phyloP scores from a whole-genome alignment of 768 basidiomycete genomes.

The Mycena filopes region DNA sequence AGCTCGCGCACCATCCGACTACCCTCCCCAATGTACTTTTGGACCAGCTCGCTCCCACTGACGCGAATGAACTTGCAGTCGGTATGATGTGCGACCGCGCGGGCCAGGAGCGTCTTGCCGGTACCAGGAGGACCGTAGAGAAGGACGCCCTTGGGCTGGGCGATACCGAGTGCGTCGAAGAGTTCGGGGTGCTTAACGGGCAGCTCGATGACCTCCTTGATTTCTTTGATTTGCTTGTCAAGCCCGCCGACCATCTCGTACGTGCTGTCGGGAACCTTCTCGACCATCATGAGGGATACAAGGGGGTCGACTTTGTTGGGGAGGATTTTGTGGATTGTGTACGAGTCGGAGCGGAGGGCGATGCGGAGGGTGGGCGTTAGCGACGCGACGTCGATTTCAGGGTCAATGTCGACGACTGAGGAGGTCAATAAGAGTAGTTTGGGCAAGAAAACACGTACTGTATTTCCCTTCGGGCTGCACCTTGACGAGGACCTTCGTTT shows the following conservation, averaged over 20 bases:
- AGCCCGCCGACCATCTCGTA: constrained; percentile 99
- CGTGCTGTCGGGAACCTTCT: constrained; percentile 98
- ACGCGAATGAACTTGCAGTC: constrained; percentile 99
- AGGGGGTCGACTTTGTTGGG: constrained; percentile 99
- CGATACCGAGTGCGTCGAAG: constrained; percentile 95
- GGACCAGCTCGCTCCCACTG: constrained; percentile 92
- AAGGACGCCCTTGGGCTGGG: constrained; percentile 95
- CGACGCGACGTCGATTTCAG: constrained; percentile 81
- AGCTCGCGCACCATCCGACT: constrained; percentile 96
- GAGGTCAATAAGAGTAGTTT: background rate
- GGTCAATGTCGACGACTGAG: constrained; percentile 92
- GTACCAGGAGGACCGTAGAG: constrained; percentile 97
- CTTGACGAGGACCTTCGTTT: constrained; percentile 98
- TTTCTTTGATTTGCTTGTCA: constrained; percentile 99
- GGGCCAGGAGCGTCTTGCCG: constrained; percentile 93
- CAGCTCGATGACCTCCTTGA: constrained; percentile 95
- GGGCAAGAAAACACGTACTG: constrained; percentile 66
- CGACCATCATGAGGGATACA: constrained; percentile 99
- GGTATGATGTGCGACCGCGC: constrained; percentile 97
- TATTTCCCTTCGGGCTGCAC: constrained; percentile 99
- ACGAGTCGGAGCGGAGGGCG: constrained; percentile 94
- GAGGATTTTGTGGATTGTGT: constrained; percentile 95
- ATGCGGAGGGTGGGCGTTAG: constrained; percentile 91
- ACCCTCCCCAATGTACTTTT: constrained; percentile 99
- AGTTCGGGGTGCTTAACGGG: constrained; percentile 98